A percentile compares a stretch with the other conserved stretches of the same genome.
These are phyloP conservation scores for Dissophora globulifera DNA, from an alignment of 192 early-diverging fungal species.

Conservation along the genomic window DNA sequence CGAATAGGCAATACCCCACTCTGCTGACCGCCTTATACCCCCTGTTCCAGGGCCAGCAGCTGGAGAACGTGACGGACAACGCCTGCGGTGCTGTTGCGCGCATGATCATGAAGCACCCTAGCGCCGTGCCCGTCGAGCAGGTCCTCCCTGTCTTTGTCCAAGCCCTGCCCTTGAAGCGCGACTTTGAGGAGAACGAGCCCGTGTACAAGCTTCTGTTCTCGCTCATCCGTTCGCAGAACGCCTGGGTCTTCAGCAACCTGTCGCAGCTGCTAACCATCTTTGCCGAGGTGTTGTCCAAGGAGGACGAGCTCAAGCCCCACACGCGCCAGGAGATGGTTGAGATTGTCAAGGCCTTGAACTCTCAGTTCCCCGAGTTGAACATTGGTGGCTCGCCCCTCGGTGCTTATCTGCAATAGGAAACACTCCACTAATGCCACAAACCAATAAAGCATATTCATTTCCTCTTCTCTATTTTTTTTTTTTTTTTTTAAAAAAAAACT, in stretches of 20 bases:
- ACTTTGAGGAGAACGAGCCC: constrained; percentile 82
- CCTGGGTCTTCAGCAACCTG: constrained; percentile 64
- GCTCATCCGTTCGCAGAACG: constrained; percentile 66
- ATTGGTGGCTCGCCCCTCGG: constrained; percentile 25
- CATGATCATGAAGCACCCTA: constrained; percentile 73
- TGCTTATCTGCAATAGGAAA: constrained; percentile 35
- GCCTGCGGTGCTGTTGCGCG: constrained; percentile 84
- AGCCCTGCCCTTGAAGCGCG: constrained; percentile 77
- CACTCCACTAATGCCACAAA: too few species aligned
- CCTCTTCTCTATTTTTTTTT: too few species aligned
- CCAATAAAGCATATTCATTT: too few species aligned
- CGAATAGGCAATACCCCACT: constrained; percentile 64
- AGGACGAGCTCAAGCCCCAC: constrained; percentile 65
- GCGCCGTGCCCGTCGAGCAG: constrained; percentile 76
- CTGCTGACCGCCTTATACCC: constrained; percentile 74
- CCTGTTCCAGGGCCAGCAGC: constrained; percentile 64
- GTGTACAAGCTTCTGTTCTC: constrained; percentile 77
- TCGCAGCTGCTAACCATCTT: constrained; percentile 66
- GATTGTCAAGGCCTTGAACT: constrained; percentile 62
- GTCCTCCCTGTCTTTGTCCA: constrained; percentile 73
- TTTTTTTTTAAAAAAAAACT: too few species aligned
- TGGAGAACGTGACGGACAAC: constrained; percentile 74
- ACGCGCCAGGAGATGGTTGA: constrained; percentile 69
- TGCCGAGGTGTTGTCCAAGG: constrained; percentile 63
- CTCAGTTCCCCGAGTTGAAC: constrained; percentile 42